Conservation (phyloP, 305 asterid species). For the Fraxinus dipetala region DNA sequence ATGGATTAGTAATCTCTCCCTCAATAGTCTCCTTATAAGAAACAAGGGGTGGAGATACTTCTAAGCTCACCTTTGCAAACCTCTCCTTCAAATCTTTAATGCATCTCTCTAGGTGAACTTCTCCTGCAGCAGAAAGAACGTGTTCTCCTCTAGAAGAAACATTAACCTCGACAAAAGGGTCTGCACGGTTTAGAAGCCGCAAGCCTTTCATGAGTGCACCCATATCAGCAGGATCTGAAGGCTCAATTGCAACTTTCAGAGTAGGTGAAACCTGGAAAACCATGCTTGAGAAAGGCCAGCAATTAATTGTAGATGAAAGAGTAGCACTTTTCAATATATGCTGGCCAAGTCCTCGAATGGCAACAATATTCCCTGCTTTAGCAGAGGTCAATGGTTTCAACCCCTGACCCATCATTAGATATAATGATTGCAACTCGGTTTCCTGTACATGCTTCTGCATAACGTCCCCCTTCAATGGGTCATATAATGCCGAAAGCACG, state of each 20-base stretch:
- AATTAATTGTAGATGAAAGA: conserved; percentile 67
- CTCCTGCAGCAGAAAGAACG: conserved; percentile 96
- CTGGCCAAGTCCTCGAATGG: conserved; percentile 92
- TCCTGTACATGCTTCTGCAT: conserved; percentile 83
- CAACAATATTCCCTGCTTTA: conserved; percentile 80
- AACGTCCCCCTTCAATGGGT: conserved; percentile 68
- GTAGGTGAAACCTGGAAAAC: conserved; percentile 91
- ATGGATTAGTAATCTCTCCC: conserved; percentile 52
- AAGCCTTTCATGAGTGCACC: conserved; percentile 72
- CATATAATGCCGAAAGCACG: conserved; percentile 81
- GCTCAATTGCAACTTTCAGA: conserved; percentile 91
- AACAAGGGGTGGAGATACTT: conserved; percentile 89
- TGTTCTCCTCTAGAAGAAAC: conserved; percentile 90
- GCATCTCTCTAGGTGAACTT: conserved; percentile 96
- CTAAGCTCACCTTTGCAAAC: conserved; percentile 78
- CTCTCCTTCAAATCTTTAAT: conserved; percentile 83
- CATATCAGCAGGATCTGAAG: conserved; percentile 92
- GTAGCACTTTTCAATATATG: conserved; percentile 91
- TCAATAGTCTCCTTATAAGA: conserved; percentile 86
- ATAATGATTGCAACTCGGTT: conserved; percentile 68
- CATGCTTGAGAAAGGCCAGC: conserved; percentile 98
- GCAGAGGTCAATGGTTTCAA: conserved; percentile 73
- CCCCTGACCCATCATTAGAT: conserved; percentile 97
- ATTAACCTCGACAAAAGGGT: conserved; percentile 88
- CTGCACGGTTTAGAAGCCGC: conserved; percentile 84